phyloP scores from a whole-genome alignment of 1,284 basidiomycete species.

The Cryptococcus sp. region DNA sequence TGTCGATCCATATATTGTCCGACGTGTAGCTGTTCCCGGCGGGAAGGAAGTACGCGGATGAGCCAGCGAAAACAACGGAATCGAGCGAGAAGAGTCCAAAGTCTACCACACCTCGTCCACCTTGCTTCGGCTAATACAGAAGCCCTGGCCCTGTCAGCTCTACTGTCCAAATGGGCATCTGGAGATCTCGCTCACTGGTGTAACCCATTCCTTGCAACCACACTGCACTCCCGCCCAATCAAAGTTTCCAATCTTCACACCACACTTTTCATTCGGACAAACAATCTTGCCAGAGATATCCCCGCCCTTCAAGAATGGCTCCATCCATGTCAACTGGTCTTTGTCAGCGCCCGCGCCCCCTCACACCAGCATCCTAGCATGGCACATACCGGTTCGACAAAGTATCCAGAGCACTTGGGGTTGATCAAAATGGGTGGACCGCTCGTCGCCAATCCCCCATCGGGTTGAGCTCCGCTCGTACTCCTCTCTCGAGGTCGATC shows the following conservation, averaged over 20 bases:
- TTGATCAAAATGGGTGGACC: slow-evolving; percentile 66
- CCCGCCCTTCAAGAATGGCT: slow-evolving; percentile 65
- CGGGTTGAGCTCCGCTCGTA: slow-evolving; percentile 1
- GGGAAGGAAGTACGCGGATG: no score
- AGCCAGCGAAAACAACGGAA: no score
- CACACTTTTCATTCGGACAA: slow-evolving; percentile 86
- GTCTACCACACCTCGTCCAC: slow-evolving; percentile 68
- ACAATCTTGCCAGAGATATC: slow-evolving; percentile 77
- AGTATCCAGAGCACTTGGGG: slow-evolving; percentile 86
- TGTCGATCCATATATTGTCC: no score
- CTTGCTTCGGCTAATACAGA: slow-evolving; percentile 82
- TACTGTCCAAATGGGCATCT: no score
- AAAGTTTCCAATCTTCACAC: slow-evolving; percentile 85
- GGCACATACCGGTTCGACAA: slow-evolving; percentile 78
- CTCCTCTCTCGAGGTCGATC: slow-evolving; percentile 6
- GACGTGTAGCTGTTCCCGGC: no score
- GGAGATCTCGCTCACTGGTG: slow-evolving; percentile 59
- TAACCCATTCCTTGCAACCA: slow-evolving; percentile 85
- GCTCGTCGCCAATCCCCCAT: slow-evolving; percentile 14
- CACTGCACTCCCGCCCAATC: slow-evolving; percentile 96
- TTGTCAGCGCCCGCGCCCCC: not conserved
- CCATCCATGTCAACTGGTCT: slow-evolving; percentile 91
- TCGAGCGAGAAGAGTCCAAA: no score
- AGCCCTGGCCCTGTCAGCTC: slow-evolving; percentile 55
- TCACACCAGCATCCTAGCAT: not conserved